Percentiles rank a stretch among this genome's conserved stretches.
These are phyloP conservation scores for Lentinula detonsa DNA, from an alignment of 768 basidiomycete species.

Conservation along the genomic window DNA sequence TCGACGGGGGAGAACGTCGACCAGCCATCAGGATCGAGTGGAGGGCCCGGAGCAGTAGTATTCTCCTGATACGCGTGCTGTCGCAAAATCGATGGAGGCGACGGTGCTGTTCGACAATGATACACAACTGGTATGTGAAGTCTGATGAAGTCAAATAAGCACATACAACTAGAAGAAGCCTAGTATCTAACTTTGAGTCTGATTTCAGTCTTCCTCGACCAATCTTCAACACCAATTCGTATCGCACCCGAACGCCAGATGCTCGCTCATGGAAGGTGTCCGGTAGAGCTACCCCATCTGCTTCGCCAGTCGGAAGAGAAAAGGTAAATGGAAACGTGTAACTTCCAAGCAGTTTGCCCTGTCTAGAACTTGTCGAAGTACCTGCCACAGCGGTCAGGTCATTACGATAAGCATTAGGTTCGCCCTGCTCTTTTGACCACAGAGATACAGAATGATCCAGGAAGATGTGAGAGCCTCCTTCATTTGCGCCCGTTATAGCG, in stretches of 20 bases:
- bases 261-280: slow-evolving; percentile 30
- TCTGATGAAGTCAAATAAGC: slow-evolving; percentile 5
- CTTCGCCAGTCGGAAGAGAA: slow-evolving; percentile 24
- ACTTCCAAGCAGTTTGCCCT: slow-evolving; percentile 27
- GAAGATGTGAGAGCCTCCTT: slow-evolving; percentile 22
- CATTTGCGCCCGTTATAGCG: slow-evolving; percentile 21
- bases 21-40: slow-evolving; percentile 31
- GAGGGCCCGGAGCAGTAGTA: slow-evolving; percentile 23
- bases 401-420: slow-evolving; percentile 17
- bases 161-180: not conserved
- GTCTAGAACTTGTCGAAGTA: not conserved
- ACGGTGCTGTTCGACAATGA: slow-evolving; percentile 24
- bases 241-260: slow-evolving; percentile 25
- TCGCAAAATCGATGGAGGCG: slow-evolving; percentile 23
- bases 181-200: slow-evolving; percentile 28
- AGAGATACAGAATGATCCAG: slow-evolving; percentile 20
- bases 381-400: not conserved
- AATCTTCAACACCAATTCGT: slow-evolving; percentile 30
- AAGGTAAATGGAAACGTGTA: slow-evolving; percentile 36
- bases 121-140: slow-evolving; percentile 23
- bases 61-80: slow-evolving; percentile 27
- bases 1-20: slow-evolving; percentile 14
- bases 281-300: slow-evolving; percentile 18
- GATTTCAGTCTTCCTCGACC: slow-evolving; percentile 30
- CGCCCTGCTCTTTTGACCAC: slow-evolving; percentile 26